Evolutionary conservation across 768 basidiomycete species (phyloP).

Genomic region (Rhodotorula diobovata): DNA sequence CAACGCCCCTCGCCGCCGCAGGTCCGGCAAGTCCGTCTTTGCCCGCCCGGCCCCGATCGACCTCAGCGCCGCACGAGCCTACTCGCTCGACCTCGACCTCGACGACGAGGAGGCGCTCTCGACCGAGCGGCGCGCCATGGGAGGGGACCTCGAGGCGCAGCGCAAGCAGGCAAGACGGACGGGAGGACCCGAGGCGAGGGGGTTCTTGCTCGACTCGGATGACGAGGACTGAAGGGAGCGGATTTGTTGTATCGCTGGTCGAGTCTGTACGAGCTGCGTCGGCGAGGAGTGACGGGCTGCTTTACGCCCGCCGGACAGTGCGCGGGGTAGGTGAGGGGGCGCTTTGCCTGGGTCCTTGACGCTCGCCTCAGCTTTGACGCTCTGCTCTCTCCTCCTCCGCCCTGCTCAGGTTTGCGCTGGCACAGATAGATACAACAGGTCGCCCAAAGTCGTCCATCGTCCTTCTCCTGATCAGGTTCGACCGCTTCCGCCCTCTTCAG

Average conservation of each 20-base stretch:
- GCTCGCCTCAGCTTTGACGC: no score
- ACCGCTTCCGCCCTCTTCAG: background rate
- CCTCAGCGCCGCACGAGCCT: slow-evolving; percentile 48
- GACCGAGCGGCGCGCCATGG: slow-evolving; percentile 34
- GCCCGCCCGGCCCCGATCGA: slow-evolving; percentile 49
- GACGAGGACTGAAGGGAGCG: slow-evolving; percentile 8
- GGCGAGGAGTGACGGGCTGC: background rate
- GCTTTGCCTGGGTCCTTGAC: no score
- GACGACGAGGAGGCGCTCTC: slow-evolving; percentile 49
- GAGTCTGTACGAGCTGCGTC: no score
- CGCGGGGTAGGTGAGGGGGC: no score
- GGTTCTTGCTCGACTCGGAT: slow-evolving; percentile 24
- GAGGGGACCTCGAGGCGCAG: slow-evolving; percentile 32
- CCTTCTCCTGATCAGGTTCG: no score
- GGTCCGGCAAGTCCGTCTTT: slow-evolving; percentile 51
- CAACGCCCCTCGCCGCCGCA: slow-evolving; percentile 22
- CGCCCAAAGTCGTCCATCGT: no score
- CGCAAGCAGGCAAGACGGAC: slow-evolving; percentile 9
- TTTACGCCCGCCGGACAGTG: no score
- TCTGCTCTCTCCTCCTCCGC: no score
- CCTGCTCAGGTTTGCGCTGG: no score
- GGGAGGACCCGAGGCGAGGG: background rate
- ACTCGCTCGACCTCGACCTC: slow-evolving; percentile 50
- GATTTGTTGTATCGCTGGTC: no score
- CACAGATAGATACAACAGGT: no score